These are phyloP conservation scores for Ustilago trichophora DNA, from an alignment of 1,284 basidiomycete species.

Conservation along the genomic window DNA sequence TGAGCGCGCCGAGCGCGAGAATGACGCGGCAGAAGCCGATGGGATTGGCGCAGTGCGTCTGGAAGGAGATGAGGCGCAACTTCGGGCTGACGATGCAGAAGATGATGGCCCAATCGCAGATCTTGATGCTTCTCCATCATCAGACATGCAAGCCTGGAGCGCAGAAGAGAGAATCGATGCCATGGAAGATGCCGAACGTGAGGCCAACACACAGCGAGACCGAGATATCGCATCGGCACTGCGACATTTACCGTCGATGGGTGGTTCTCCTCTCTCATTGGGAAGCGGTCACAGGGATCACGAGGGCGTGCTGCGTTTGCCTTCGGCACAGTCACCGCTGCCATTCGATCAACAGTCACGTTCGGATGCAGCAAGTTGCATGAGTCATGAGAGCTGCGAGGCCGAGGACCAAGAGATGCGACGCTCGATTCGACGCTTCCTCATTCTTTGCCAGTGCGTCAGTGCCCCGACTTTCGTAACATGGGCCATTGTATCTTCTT, in stretches of 20 bases:
- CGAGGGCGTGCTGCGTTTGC: not conserved
- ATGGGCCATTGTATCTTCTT: constrained; percentile 49
- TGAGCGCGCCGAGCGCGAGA: constrained; percentile 67
- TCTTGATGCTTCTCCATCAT: constrained; percentile 3
- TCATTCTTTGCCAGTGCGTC: constrained; percentile 52
- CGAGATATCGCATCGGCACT: constrained; percentile 49
- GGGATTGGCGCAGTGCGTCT: constrained; percentile 55
- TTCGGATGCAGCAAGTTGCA: constrained; percentile 11
- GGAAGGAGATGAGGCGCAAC: constrained; percentile 40
- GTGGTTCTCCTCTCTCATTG: constrained; percentile 35
- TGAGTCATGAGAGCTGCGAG: constrained; percentile 69
- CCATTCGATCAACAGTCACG: constrained; percentile 3
- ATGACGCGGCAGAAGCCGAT: constrained; percentile 43
- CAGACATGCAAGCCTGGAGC: constrained; percentile 8
- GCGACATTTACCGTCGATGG: constrained; percentile 34
- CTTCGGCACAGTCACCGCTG: constrained; percentile 5
- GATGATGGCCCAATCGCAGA: constrained; percentile 14
- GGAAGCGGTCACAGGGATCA: constrained; percentile 20
- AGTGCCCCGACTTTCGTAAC: constrained; percentile 54
- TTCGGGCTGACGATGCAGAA: constrained; percentile 30
- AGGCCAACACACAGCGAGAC: constrained; percentile 41
- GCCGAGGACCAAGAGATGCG: constrained; percentile 56
- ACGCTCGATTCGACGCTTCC: constrained; percentile 34
- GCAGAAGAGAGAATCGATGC: constrained; percentile 32
- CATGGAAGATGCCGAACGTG: constrained; percentile 19